Evolutionary conservation across 768 basidiomycete species (phyloP).

Genomic region (Leccinum boreale): DNA sequence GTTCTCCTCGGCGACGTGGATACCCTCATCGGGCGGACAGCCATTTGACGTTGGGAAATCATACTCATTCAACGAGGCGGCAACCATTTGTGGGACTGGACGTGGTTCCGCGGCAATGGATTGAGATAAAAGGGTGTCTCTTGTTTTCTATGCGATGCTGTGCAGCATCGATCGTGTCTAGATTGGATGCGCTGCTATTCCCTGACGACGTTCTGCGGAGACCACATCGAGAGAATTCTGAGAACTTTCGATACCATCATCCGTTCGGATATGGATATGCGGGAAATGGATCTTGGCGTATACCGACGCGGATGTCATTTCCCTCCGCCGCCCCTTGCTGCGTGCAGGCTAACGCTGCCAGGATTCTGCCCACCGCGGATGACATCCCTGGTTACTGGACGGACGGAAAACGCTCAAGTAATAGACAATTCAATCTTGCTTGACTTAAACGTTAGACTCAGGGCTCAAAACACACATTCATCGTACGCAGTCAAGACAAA

Average conservation of each 20-base stretch:
- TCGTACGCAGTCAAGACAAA: conserved; percentile 19
- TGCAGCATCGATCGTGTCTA: background rate
- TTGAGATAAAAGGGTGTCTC: background rate
- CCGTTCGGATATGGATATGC: no score
- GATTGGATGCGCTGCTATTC: background rate
- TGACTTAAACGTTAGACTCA: no score
- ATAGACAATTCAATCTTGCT: no score
- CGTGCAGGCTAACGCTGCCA: no score
- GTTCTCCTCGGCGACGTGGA: background rate
- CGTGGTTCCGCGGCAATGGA: background rate
- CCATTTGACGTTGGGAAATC: background rate
- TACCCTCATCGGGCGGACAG: background rate
- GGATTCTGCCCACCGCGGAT: no score
- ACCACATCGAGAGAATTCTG: background rate
- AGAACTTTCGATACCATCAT: no score
- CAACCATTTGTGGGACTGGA: background rate
- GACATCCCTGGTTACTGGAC: no score
- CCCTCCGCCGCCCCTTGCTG: no score
- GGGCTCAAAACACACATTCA: conserved; percentile 10
- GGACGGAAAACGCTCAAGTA: no score
- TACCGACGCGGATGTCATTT: no score
- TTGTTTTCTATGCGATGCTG: background rate
- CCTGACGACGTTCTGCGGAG: background rate
- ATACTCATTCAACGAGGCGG: background rate
- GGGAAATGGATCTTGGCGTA: no score